These are phyloP conservation scores for Phytopythium montanum DNA, from an alignment of 352 stramenopile genomes.

Conservation along the genomic window DNA sequence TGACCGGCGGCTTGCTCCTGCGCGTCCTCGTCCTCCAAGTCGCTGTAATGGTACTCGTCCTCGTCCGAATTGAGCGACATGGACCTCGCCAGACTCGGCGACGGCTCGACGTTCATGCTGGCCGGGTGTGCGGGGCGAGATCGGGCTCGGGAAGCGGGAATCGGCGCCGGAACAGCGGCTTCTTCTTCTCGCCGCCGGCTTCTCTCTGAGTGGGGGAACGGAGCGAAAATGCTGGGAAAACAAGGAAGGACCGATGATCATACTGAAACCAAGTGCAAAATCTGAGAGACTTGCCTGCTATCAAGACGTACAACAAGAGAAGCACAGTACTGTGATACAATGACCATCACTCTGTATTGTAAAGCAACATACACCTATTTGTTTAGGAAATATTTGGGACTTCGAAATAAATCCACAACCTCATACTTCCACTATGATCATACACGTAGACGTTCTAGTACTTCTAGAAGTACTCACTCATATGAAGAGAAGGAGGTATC, in stretches of 20 bases:
- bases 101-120: slow-evolving; percentile 1
- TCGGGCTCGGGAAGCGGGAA: not conserved
- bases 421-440: too few relatives aligned
- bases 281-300: not conserved
- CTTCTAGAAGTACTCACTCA: too few relatives aligned
- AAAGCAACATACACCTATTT: too few relatives aligned
- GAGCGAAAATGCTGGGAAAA: slow-evolving; percentile 3
- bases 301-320: not conserved
- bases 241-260: not conserved
- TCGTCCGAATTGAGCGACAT: slow-evolving; percentile 66
- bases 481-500: too few relatives aligned
- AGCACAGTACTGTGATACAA: not conserved
- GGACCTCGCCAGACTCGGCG: slow-evolving; percentile 7
- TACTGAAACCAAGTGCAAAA: not conserved
- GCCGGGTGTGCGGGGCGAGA: too few relatives aligned
- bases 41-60: slow-evolving; percentile 83
- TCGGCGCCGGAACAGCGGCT: not conserved
- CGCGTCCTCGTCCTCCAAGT: slow-evolving; percentile 63
- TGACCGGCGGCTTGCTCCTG: slow-evolving; percentile 10
- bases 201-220: not conserved
- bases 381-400: too few relatives aligned
- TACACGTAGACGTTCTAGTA: too few relatives aligned
- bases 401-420: too few relatives aligned
- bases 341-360: too few relatives aligned
- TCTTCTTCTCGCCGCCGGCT: not conserved